Conservation (phyloP, 1,284 basidiomycete genomes). For the Ceratobasidium sp. region DNA sequence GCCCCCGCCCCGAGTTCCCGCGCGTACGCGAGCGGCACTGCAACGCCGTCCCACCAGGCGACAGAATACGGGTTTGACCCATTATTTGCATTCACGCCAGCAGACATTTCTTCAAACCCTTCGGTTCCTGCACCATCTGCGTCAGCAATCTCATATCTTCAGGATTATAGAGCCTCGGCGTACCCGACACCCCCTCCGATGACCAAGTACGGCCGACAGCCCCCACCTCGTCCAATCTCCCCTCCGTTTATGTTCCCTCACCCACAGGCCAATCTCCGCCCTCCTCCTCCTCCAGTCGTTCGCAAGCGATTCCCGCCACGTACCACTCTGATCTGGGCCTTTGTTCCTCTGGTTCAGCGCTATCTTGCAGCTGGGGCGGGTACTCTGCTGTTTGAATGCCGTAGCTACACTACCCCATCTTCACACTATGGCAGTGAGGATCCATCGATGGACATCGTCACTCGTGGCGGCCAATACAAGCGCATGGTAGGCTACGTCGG, state of each 20-base stretch:
- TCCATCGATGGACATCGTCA: constrained; percentile 34
- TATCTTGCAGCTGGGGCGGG: constrained; percentile 39
- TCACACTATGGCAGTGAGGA: constrained; percentile 27
- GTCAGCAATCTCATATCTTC: constrained; percentile 31
- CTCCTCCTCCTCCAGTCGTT: constrained; percentile 41
- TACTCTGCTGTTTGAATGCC: constrained; percentile 40
- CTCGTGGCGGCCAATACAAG: constrained; percentile 40
- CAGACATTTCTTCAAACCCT: constrained; percentile 19
- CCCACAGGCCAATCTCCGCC: constrained; percentile 34
- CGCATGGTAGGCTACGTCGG: constrained; percentile 43
- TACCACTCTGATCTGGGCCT: constrained; percentile 37
- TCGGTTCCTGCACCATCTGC: constrained; percentile 40
- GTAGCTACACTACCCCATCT: constrained; percentile 35
- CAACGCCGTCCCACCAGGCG: constrained; percentile 37
- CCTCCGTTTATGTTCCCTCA: constrained; percentile 43
- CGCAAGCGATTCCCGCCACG: constrained; percentile 41
- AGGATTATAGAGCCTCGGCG: constrained; percentile 29
- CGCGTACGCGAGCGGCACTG: constrained; percentile 42
- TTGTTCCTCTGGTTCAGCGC: constrained; percentile 38
- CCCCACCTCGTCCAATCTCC: constrained; percentile 20
- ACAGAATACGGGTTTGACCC: constrained; percentile 34
- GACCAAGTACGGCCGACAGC: constrained; percentile 29
- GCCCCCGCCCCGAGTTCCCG: constrained; percentile 26
- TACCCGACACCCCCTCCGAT: constrained; percentile 43
- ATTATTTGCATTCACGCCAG: constrained; percentile 37